Base-by-base conservation (phyloP, 1,284 basidiomycete genomes). In the Cutaneotrichosporon cyanovorans region DNA sequence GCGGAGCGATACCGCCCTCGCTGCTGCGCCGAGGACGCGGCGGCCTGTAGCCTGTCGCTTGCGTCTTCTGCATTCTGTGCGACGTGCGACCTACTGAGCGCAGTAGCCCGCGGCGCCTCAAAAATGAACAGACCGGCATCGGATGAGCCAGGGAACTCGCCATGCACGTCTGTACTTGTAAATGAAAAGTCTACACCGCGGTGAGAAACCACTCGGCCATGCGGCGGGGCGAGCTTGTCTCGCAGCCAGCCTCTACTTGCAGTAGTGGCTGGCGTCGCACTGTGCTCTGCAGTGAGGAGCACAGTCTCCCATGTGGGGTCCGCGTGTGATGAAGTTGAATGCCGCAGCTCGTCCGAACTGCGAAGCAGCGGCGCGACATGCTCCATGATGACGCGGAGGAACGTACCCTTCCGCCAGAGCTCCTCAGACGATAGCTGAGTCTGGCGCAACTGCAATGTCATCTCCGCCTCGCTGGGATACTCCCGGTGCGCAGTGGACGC, bases 191-290 rank as follows among this genome's bases (percentile, higher is more conserved):
- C 42, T 15, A 65, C 50, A 1, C 53, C 60, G 31, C 39, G 37
- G 12, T 46, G 35, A 14, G 48, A 28, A 4, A 20, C 38, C 21
- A 53, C 56, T 3, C 44, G 46, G 1, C 51, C 53, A 12, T 48
- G 33, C 4, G 44, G 36, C 2, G 57, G 50, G 9, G 45, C 20
- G 33, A 69, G 59, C 46, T 69, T 69, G 15, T 47, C 45, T 7
- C 43, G 37, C 2, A 69, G 57, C 66, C 66, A 69, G 16, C 54
- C 34, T 15, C 56, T 40, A 0, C 63, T 63, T 4, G 53, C 41
- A 3, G 31, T 14, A 2, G 55, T 46, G 0, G 60, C 52, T 1
- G 63, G 52, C 8, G 53, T 50, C 18, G 55, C 62, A 10, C 46
- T 33, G 25, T 51, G 45, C 40, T 46, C 50, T 1, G 54, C 50